phyloP scores from a whole-genome alignment of 208 protist species.

The Crithidia bombi region DNA sequence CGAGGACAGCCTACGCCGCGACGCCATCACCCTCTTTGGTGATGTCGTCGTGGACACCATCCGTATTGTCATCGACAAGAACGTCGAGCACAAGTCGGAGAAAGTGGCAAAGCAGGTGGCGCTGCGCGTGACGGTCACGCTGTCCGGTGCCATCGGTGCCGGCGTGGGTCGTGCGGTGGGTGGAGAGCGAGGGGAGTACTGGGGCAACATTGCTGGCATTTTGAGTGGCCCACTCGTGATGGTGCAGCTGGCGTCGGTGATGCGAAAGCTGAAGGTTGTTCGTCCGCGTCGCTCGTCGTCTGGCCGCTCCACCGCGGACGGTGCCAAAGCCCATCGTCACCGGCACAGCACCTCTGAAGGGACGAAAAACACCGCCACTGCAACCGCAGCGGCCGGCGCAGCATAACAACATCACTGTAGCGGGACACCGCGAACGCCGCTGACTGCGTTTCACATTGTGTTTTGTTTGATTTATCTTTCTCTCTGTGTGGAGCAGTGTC shows the following conservation, averaged over 20 bases:
- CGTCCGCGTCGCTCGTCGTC: constrained; percentile 18
- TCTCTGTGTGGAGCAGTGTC: too few species aligned
- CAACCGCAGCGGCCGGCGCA: neutral
- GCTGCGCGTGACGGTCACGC: constrained; percentile 41
- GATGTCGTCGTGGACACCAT: constrained; percentile 68
- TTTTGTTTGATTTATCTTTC: too few species aligned
- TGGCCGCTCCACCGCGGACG: neutral
- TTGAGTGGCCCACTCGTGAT: constrained; percentile 35
- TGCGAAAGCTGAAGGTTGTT: constrained; percentile 24
- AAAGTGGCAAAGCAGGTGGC: constrained; percentile 30
- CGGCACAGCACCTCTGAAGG: constrained; percentile 11
- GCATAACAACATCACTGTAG: too few species aligned
- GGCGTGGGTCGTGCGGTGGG: constrained; percentile 50
- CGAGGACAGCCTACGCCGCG: constrained; percentile 68
- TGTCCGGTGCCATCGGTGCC: constrained; percentile 50
- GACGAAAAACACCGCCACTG: neutral
- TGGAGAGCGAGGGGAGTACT: constrained; percentile 76
- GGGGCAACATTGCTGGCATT: constrained; percentile 63
- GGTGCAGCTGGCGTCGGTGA: constrained; percentile 22
- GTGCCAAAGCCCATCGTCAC: constrained; percentile 20
- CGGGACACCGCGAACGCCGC: too few species aligned
- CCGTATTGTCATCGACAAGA: constrained; percentile 29
- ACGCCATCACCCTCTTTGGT: constrained; percentile 46
- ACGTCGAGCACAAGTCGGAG: constrained; percentile 30
- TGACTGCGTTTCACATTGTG: too few species aligned